These are phyloP conservation scores for Carex sylvatica DNA, from an alignment of 202 grass and related monocot species.

Conservation along the genomic window DNA sequence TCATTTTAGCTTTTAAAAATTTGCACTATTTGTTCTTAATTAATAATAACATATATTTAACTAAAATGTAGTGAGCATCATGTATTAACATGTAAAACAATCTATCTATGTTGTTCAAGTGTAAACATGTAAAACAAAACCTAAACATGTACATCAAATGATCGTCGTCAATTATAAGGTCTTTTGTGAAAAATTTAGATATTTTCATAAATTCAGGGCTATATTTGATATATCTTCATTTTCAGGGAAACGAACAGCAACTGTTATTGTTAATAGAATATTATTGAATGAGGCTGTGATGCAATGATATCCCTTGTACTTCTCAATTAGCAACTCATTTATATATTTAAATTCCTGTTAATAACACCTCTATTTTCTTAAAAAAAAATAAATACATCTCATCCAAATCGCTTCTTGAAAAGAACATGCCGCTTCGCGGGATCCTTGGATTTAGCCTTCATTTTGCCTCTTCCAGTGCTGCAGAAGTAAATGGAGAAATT, in stretches of 20 bases:
- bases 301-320: conserved; percentile 1
- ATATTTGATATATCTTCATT: background rate
- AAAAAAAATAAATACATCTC: background rate
- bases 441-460: conserved; percentile 73
- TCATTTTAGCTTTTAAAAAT: too few species aligned
- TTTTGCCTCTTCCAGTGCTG: conserved; percentile 70
- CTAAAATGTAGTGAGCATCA: background rate
- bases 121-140: background rate
- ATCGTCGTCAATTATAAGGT: too few species aligned
- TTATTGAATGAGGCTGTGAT: background rate
- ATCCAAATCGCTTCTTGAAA: conserved; percentile 76
- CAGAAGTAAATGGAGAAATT: conserved; percentile 19
- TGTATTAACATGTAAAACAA: background rate
- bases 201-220: background rate
- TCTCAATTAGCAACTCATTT: conserved; percentile 6
- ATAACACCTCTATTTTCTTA: background rate
- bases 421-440: conserved; percentile 73
- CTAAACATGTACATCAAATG: too few species aligned
- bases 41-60: background rate
- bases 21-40: background rate
- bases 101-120: background rate
- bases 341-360: background rate
- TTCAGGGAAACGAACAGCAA: background rate
- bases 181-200: too few species aligned
- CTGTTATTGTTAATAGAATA: background rate